Evolutionary conservation across 1,284 basidiomycete species (phyloP).

Genomic region (Hypsizygus ulmarius): DNA sequence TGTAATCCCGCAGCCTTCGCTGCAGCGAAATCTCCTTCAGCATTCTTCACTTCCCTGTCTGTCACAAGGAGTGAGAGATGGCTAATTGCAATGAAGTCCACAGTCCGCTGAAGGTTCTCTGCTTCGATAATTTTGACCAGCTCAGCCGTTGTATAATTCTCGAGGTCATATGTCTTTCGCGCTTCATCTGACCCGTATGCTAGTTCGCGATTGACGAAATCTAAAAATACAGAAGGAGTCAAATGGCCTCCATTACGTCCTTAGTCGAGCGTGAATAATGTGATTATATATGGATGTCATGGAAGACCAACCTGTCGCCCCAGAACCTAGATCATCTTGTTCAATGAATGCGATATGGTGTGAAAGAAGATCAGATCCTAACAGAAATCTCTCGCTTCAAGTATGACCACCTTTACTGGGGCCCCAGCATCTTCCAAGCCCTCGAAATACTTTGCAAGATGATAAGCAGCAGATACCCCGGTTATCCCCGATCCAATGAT

Average conservation of each 20-base stretch:
- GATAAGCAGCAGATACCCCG: conserved; percentile 69
- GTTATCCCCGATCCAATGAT: conserved; percentile 80
- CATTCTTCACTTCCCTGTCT: conserved; percentile 37
- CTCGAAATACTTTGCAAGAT: conserved; percentile 47
- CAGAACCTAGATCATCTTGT: conserved; percentile 51
- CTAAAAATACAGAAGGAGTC: conserved; percentile 48
- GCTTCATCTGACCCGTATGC: conserved; percentile 55
- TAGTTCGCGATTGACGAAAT: conserved; percentile 40
- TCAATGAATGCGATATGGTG: background rate
- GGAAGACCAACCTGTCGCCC: conserved; percentile 63
- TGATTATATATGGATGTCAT: background rate
- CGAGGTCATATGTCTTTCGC: conserved; percentile 51
- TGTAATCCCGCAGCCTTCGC: conserved; percentile 55
- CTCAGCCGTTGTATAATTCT: conserved; percentile 51
- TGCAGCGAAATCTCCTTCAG: conserved; percentile 46
- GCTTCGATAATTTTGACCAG: conserved; percentile 51
- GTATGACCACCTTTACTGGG: conserved; percentile 49
- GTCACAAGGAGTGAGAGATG: conserved; percentile 55
- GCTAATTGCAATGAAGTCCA: conserved; percentile 65
- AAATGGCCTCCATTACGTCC: conserved; percentile 81
- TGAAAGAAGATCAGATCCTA: conserved; percentile 25
- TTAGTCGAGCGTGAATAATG: conserved; percentile 23
- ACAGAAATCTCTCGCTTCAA: conserved; percentile 83
- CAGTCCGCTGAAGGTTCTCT: conserved; percentile 41
- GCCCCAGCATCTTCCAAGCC: conserved; percentile 9